Evolutionary conservation across 106 monocot genomes (phyloP).

Genomic region (Amphibolis antarctica): DNA sequence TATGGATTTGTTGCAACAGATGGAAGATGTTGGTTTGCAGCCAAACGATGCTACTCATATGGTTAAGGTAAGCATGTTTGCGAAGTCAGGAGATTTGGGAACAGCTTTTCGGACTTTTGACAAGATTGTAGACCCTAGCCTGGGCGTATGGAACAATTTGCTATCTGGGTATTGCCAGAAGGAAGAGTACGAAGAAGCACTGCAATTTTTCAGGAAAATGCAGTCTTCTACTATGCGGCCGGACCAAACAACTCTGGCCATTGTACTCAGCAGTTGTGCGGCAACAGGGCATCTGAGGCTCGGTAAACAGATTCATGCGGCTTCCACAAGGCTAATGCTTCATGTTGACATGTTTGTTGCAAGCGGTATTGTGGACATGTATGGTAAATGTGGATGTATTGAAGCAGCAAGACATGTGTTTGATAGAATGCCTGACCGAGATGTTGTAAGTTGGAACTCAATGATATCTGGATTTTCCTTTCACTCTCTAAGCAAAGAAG

Average conservation of each 20-base stretch:
- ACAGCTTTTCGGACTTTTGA: conserved; percentile 47
- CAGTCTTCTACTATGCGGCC: conserved; percentile 34
- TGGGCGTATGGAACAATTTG: conserved; percentile 59
- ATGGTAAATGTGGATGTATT: conserved; percentile 65
- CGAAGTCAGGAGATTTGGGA: conserved; percentile 38
- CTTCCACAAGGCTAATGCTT: conserved; percentile 37
- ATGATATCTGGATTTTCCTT: conserved; percentile 70
- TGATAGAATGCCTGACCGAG: conserved; percentile 48
- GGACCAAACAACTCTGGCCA: conserved; percentile 56
- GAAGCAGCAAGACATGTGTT: conserved; percentile 41
- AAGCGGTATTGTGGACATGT: conserved; percentile 83
- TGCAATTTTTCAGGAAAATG: conserved; percentile 64
- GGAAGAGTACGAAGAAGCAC: conserved; percentile 32
- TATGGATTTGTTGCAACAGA: conserved; percentile 26
- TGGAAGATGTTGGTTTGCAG: conserved; percentile 44
- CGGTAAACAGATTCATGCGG: conserved; percentile 64
- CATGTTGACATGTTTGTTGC: conserved; percentile 63
- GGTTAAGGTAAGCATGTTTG: conserved; percentile 43
- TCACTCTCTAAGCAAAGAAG: conserved; percentile 50
- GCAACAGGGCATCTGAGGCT: conserved; percentile 34
- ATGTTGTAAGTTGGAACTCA: conserved; percentile 86
- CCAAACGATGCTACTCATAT: conserved; percentile 70
- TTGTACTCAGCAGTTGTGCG: conserved; percentile 61
- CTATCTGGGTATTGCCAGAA: conserved; percentile 59
- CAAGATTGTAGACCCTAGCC: conserved; percentile 45